A percentile compares a stretch with the other conserved stretches of the same genome.
Evolutionary conservation across 2,329 filamentous ascomycete species (phyloP).

Genomic region (Aspergillus sp.): DNA sequence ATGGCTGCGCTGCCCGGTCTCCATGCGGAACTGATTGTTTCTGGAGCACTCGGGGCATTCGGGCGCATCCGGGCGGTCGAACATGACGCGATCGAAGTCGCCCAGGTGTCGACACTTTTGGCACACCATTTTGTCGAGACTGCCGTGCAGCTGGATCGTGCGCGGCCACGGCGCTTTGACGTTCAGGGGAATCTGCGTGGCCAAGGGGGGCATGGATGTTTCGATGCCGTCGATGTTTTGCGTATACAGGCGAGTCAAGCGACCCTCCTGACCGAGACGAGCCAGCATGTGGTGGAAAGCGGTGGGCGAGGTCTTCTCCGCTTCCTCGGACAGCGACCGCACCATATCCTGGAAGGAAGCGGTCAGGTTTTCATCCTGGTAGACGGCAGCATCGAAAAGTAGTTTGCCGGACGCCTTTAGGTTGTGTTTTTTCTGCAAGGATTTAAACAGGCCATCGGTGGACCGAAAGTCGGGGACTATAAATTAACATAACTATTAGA

Average conservation of each 20-base stretch:
- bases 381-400: constrained; percentile 95
- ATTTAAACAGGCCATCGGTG: constrained; percentile 82
- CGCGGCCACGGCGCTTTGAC: constrained; percentile 88
- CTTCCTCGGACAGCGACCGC: constrained; percentile 77
- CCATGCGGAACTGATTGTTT: constrained; percentile 73
- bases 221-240: constrained; percentile 98
- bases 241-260: constrained; percentile 85
- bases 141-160: constrained; percentile 91
- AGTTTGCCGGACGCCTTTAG: constrained; percentile 92
- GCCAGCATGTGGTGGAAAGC: constrained; percentile 92
- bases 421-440: constrained; percentile 81
- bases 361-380: constrained; percentile 86
- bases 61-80: constrained; percentile 80
- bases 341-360: constrained; percentile 96
- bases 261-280: constrained; percentile 81
- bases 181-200: constrained; percentile 77
- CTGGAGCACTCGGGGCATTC: constrained; percentile 73
- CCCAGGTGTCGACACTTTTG: constrained; percentile 81
- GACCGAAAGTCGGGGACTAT: constrained; percentile 94
- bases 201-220: constrained; percentile 74
- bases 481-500: constrained; percentile 11
- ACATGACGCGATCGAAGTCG: constrained; percentile 74
- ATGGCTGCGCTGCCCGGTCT: constrained; percentile 84
- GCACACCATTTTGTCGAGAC: constrained; percentile 93
- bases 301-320: constrained; percentile 75